Evolutionary conservation across 73 alveolate species (phyloP), one percentile per base, ranked within the genome.

Genomic region (Paramecium caudatum): DNA sequence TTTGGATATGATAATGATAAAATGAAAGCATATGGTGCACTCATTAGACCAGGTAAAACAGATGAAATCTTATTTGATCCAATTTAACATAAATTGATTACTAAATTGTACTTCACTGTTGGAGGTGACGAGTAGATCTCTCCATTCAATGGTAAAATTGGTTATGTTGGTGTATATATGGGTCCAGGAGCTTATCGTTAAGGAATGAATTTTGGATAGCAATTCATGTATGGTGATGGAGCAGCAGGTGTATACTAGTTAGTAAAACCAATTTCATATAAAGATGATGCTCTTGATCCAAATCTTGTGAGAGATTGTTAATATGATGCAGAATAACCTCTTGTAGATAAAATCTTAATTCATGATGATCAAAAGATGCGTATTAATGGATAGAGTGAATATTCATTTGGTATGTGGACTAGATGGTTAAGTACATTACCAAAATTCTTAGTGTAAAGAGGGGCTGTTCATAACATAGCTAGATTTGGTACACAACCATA

Each of bases 351-450:
- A 10, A 36, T 33, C 6, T 3, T 65, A 23, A 65, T 74, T 41
- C 88, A 74, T 45, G 88, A 74, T 7, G 88, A 74, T 43, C 15
- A 45, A 1, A 74, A 74, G 43, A 21, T 74, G 43, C 36, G 15
- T 21, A 37, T 74, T 8, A 74, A 74, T 74, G 88, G 88, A 21
- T 41, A 74, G 15, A 27, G 55, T 39, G 88, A 74, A 23, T 74
- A 74, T 41, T 74, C 88, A 1, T 74, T 74, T 41, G 88, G 88
- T 1, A 19, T 74, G 39, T 74, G 88, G 88, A 74, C 88, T 0
- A 74, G 88, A 74, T 74, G 88, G 88, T 23, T 74, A 45, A 74
- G 88, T 16, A 74, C 88, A 41, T 34, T 37, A 41, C 68, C 88
- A 3, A 74, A 74, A 74, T 74, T 41, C 32, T 15, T 74, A 45